Conservation (phyloP, 2,329 filamentous ascomycete species). For the Herpotrichia juniperi region DNA sequence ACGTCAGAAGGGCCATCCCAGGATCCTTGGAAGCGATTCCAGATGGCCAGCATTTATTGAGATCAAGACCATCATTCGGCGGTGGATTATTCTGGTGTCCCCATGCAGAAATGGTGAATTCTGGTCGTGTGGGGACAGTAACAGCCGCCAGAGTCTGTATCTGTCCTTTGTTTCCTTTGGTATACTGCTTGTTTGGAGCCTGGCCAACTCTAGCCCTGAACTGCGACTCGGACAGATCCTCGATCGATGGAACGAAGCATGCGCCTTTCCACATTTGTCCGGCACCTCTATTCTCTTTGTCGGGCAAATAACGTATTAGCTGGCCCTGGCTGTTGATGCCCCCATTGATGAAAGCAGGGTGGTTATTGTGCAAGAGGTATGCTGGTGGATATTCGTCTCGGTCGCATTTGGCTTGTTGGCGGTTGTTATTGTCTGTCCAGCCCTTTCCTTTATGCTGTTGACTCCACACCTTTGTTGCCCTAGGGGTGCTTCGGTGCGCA, state of each 20-base stretch:
- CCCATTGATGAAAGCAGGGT: background rate
- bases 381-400: background rate
- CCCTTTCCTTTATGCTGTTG: background rate
- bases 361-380: no score
- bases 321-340: background rate
- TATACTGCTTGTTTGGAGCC: no score
- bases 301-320: background rate
- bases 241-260: no score
- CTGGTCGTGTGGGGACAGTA: no score
- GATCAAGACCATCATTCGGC: conserved; percentile 1
- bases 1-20: background rate
- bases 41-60: conserved; percentile 7
- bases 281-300: no score
- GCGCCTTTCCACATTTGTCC: no score
- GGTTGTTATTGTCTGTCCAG: background rate
- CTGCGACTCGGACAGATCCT: no score
- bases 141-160: no score
- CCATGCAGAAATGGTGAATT: background rate
- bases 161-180: no score
- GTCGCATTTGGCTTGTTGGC: background rate
- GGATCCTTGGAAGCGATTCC: conserved; percentile 6
- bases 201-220: no score
- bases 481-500: background rate
- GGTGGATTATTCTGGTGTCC: no score
- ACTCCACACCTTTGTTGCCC: background rate